A percentile compares a stretch with the other conserved stretches of the same genome.
phyloP scores from a whole-genome alignment of 208 protist species.

The Vickermania ingenoplastis region DNA sequence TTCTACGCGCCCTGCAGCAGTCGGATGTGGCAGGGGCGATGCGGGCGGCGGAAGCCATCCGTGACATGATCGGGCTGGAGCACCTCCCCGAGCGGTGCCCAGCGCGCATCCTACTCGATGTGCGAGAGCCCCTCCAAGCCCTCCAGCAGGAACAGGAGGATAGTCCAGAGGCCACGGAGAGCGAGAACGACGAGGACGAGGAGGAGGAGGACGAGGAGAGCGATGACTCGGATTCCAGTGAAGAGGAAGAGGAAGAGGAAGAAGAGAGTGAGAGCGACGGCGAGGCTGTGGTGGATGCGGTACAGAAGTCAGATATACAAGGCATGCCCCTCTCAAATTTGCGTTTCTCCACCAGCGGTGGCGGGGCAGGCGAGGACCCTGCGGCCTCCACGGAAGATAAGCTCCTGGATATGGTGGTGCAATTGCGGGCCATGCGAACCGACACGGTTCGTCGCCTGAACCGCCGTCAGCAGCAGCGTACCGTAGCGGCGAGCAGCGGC shows the following conservation, averaged over 20 bases:
- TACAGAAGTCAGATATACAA: too few relatives aligned
- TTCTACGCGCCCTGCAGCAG: background rate
- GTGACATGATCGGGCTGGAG: background rate
- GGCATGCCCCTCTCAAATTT: too few relatives aligned
- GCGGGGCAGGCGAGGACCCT: too few relatives aligned
- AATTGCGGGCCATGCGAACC: too few relatives aligned
- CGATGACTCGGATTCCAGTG: background rate
- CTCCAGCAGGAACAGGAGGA: conserved; percentile 5
- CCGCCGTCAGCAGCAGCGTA: background rate
- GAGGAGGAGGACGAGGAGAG: conserved; percentile 3
- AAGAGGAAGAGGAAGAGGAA: background rate
- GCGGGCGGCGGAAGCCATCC: conserved; percentile 1
- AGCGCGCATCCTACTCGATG: conserved; percentile 1
- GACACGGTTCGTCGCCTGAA: too few relatives aligned
- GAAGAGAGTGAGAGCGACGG: background rate
- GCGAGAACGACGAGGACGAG: conserved; percentile 5
- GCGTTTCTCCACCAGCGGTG: too few relatives aligned
- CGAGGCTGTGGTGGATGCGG: background rate
- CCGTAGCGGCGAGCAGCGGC: background rate
- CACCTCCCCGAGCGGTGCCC: background rate
- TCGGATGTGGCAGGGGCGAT: background rate
- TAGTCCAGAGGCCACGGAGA: conserved; percentile 6
- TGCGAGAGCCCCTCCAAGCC: background rate
- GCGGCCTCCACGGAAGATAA: too few relatives aligned
- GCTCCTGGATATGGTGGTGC: too few relatives aligned